A percentile compares a stretch with the other conserved stretches of the same genome.
These are phyloP conservation scores for Colletotrichum spaethianum DNA, from an alignment of 2,329 filamentous ascomycete species.

Conservation along the genomic window DNA sequence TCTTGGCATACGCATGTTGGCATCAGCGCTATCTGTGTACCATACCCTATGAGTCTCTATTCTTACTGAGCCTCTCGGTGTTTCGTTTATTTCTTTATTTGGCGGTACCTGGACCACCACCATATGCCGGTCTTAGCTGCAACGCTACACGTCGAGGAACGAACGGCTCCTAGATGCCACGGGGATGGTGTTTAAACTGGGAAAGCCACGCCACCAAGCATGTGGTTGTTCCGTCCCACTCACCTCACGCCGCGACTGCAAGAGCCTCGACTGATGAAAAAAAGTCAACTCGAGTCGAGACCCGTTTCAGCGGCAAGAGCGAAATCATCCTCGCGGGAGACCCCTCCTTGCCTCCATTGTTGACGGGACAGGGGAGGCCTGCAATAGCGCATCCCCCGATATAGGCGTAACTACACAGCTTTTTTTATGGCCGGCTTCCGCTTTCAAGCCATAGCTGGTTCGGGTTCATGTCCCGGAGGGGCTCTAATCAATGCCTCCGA, in stretches of 20 bases:
- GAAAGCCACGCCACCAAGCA: slow-evolving; percentile 14
- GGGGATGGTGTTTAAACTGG: slow-evolving; percentile 9
- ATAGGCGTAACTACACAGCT: slow-evolving; percentile 4
- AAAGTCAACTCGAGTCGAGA: slow-evolving; percentile 27
- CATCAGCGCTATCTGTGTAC: neutral
- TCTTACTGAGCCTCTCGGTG: neutral
- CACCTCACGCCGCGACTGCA: slow-evolving; percentile 24
- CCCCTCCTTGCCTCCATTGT: slow-evolving; percentile 6
- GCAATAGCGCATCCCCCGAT: slow-evolving; percentile 13
- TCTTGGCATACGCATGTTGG: neutral
- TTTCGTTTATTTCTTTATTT: slow-evolving; percentile 25
- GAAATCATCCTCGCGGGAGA: neutral
- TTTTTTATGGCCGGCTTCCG: slow-evolving; percentile 9
- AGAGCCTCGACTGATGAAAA: slow-evolving; percentile 28
- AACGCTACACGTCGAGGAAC: slow-evolving; percentile 11
- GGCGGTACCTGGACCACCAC: neutral
- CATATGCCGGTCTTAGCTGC: slow-evolving; percentile 22
- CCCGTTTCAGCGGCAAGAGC: slow-evolving; percentile 30
- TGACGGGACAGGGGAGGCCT: slow-evolving; percentile 26
- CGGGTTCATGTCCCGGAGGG: slow-evolving; percentile 12
- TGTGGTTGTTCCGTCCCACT: slow-evolving; percentile 17
- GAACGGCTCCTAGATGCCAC: neutral
- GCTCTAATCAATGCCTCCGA: slow-evolving; percentile 21
- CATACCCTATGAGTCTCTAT: neutral
- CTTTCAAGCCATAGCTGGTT: slow-evolving; percentile 5